Base-by-base conservation (phyloP, 2,329 filamentous ascomycete species). In the Pseudogymnoascus sp. region DNA sequence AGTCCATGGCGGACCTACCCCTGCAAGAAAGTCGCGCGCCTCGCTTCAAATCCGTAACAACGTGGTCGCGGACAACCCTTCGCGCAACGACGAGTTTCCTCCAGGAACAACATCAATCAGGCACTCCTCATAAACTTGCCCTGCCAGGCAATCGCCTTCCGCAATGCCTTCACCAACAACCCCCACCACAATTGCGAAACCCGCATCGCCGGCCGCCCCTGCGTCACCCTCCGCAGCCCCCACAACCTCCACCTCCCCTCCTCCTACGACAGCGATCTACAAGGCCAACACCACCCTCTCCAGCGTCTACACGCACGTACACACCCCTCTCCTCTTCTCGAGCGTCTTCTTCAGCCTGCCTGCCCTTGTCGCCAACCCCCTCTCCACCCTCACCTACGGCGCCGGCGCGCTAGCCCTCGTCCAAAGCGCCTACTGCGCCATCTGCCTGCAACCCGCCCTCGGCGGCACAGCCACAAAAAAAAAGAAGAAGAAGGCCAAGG, bases 311-410 rank as follows among this genome's bases (percentile, higher is more conserved):
- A 84, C 87, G 10, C 81, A 90, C 69, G 74, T 85, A 17, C 89
- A 95, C 67, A 87, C 90, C 0, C 74, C 81, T 27, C 74, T 91
- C 9, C 79, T 95, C 31, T 80, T 90, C 31, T 81, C 80, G 8
- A 75, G 88, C 36, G 86, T 88, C 71, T 80, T 81, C 51, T 71
- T 83, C 65, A 82, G 82, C 39, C 93, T 95, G 74, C 72, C 77
- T 36, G 76, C 80, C 15, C 79, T 96, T 27, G 88, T 95, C 29
- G 78, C 80, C 13, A 83, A 92, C 66, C 90, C 92, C 0, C 81
- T 88, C 2, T 75, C 80, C 13, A 82, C 87, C 5, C 80, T 96
- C 38, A 74, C 82, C 12, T 80, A 72, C 31, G 78, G 86, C 2
- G 76, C 93, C 2, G 80, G 87, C 0, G 81, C 84, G 10, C 78